Evolutionary conservation across 192 early-diverging fungal genomes (phyloP).

Genomic region (Rhizophagus clarus): DNA sequence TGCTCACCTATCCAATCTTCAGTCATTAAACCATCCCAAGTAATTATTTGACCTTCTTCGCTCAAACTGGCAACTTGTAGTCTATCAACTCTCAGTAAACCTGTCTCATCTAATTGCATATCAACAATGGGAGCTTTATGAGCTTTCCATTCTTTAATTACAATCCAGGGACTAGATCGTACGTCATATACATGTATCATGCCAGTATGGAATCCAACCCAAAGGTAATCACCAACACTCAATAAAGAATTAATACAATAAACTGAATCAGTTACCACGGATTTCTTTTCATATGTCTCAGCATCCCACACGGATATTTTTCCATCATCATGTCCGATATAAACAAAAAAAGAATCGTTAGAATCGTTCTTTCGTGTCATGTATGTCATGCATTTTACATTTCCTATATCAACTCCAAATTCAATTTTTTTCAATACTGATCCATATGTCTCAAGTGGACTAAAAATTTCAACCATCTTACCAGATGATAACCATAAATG

Average conservation of each 20-base stretch:
- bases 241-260: conserved; percentile 69
- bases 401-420: conserved; percentile 54
- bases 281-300: conserved; percentile 44
- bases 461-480: conserved; percentile 58
- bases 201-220: conserved; percentile 79
- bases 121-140: conserved; percentile 53
- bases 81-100: conserved; percentile 45
- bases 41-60: conserved; percentile 63
- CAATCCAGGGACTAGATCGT: conserved; percentile 39
- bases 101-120: conserved; percentile 58
- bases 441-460: conserved; percentile 41
- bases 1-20: conserved; percentile 66
- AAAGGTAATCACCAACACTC: conserved; percentile 67
- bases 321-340: conserved; percentile 79
- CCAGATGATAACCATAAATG: conserved; percentile 66
- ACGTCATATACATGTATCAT: conserved; percentile 76
- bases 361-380: conserved; percentile 54
- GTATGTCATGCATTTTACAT: conserved; percentile 60
- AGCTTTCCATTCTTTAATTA: conserved; percentile 70
- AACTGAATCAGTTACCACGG: conserved; percentile 57
- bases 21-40: conserved; percentile 79
- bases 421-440: conserved; percentile 37
- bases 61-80: conserved; percentile 63
- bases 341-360: conserved; percentile 56
- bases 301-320: conserved; percentile 73